Conservation (phyloP, 2,329 filamentous ascomycete species). For the Curvularia verruculosa region DNA sequence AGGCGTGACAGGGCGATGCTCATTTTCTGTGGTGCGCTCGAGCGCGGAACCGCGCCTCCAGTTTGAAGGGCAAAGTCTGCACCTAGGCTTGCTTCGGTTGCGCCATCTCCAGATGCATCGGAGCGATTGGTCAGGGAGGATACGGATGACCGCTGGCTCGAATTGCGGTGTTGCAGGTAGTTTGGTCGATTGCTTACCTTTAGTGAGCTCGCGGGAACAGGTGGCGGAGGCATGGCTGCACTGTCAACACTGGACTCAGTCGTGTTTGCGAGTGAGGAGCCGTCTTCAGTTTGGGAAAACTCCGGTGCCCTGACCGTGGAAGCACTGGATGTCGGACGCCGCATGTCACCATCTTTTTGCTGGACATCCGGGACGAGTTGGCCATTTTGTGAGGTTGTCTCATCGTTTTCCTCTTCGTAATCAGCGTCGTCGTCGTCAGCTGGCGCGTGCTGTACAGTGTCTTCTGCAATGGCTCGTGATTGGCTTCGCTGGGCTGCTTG, state of each 20-base stretch:
- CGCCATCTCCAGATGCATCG: constrained; percentile 63
- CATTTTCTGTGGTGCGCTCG: constrained; percentile 47
- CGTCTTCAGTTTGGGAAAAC: constrained; percentile 37
- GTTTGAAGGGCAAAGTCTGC: constrained; percentile 84
- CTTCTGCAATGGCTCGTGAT: constrained; percentile 24
- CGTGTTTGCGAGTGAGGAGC: constrained; percentile 37
- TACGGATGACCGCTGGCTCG: constrained; percentile 63
- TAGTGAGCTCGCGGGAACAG: constrained; percentile 30
- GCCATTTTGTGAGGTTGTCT: constrained; percentile 2
- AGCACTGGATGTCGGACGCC: constrained; percentile 47
- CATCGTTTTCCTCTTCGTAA: not conserved
- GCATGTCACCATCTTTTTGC: constrained; percentile 29
- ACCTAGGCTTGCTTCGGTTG: constrained; percentile 77
- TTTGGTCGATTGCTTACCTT: constrained; percentile 57
- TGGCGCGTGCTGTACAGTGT: constrained; percentile 2
- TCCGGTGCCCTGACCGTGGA: constrained; percentile 49
- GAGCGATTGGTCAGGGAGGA: constrained; percentile 62
- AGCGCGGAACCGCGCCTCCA: constrained; percentile 70
- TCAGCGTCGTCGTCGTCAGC: constrained; percentile 3
- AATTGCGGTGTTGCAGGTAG: constrained; percentile 62
- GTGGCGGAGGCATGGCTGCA: constrained; percentile 26
- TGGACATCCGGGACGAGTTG: constrained; percentile 19
- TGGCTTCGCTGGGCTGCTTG: constrained; percentile 47
- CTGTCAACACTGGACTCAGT: constrained; percentile 42
- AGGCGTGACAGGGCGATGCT: constrained; percentile 71